Evolutionary conservation across 768 basidiomycete genomes (phyloP), one percentile per base, ranked within the genome.

Genomic region (Psilocybe sp.): DNA sequence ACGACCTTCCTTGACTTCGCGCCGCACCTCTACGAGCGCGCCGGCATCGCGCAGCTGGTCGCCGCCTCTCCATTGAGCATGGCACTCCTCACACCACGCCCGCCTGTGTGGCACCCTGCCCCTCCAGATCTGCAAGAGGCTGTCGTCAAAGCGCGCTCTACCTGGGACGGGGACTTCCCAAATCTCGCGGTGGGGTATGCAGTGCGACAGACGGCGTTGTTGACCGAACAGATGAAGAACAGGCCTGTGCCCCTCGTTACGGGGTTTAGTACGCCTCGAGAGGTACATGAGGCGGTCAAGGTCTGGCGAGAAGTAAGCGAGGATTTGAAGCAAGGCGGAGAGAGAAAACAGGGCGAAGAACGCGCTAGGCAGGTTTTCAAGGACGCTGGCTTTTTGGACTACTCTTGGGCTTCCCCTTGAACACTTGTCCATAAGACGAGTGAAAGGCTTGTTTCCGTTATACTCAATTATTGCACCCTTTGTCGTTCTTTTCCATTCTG

Each of bases 51-150:
- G 48, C 87, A 89, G 48, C 72, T 95, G 23, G 46, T 92, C 44
- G 73, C 85, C 2, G 92, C 92, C 1, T 92, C 91, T 2, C 92
- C 92, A 7, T 73, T 95, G 46, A 85, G 80, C 62, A 94, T 94
- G 92, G 86, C 85, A 0, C 77, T 94, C 3, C 75, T 95, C 32
- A 81, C 82, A 0, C 55, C 68, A 2, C 63, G 62, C 1, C 74
- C 77, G 2, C 86, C 87, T 1, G 11, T 64, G 2, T 94, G 91
- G 92, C 90, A 93, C 60, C 89, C 91, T 13, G 89, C 89, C 5
- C 77, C 89, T 15, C 59, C 64, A 12, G 67, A 60, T 11, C 51
- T 90, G 36, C 71, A 61, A 20, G 64, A 67, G 11, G 81, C 79
- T 0, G 75, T 73, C 7, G 51, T 57, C 15, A 62, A 67, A 8